Base-by-base conservation (phyloP, 306 rosid genomes). In the Gillenia trifoliata region DNA sequence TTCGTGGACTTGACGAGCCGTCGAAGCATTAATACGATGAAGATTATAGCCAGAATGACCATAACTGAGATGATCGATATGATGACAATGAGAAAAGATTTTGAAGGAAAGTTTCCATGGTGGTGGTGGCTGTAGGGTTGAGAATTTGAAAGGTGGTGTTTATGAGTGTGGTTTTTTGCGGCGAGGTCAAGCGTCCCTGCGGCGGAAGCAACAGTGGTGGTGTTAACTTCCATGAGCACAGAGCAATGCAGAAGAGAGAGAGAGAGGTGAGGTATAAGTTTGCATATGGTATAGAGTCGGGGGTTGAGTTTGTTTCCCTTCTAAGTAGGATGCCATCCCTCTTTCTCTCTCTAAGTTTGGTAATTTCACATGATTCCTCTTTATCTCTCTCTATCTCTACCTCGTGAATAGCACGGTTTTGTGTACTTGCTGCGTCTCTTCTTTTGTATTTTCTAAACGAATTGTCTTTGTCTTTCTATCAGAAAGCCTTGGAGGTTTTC, bases 141-240 rank as follows among this genome's bases (percentile, higher is more conserved):
- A 30, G 82, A 68, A 71, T 83, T 80, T 20, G 85, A 75, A 71
- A 63, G 70, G 71, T 74, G 76, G 34, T 77, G 80, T 26, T 66
- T 75, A 71, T 75, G 75, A 19, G 82, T 60, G 6, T 79, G 83
- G 85, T 76, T 82, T 56, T 43, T 61, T 43, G 82, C 55, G 33
- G 74, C 61, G 11, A n/a, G 29, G 69, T 15, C 66, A 4, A 73
- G 70, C 33, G 91, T 80, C 75, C 69, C 73, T 82, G 86, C 29
- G 57, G 86, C 29, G 57, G 87, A 36, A 74, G 81, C 77, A 72
- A 17, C 50, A 47, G 84, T 66, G 9, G 41, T 71, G 17, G 54
- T 61, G 81, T 83, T 86, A 68, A 75, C 82, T 80, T 95, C 97
- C 99, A 95, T 95, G 83, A 85, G 68, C 78, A 76, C 85, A 75